Base-by-base conservation (phyloP, 1,139 yeast species). In the Sugiyamaella pinicola region DNA sequence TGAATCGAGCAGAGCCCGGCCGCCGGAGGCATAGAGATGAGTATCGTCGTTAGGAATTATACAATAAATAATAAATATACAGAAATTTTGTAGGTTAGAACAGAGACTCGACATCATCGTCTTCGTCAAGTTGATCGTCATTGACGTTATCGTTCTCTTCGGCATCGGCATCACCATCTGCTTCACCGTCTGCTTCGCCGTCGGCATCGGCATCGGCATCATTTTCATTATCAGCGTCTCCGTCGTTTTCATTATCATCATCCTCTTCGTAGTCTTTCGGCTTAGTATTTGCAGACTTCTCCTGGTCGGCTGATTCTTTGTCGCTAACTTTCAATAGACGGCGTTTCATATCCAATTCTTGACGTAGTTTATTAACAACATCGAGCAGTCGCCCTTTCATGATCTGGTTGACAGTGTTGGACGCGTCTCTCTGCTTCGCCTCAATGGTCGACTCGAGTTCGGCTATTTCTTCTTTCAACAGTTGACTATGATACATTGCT, bases 301-400 rank as follows among this genome's bases (percentile, higher is more conserved):
- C 58, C 26, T 29, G 37, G 17, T 17, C 33, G 17, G 18, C 34
- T 6, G 31, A 13, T 10, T 24, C 47, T 34, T 6, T 68, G 72
- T 40, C 74, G 78, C 29, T 74, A 75, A 2, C 66, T 70, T 72
- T 73, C 62, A 91, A 76, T 64, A 87, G 93, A 55, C 86, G 77
- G 72, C 81, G 82, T 75, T 93, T 93, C 64, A 82, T 78, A 54
- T 90, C 96, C 56, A 91, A 77, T 59, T 95, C 96, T 49, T 85
- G 84, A 69, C 84, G 85, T 63, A 95, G 78, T 55, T 91, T 85
- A 55, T 79, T 80, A 55, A 89, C 86, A 52, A 88, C 89, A 60
- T 87, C 95, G 63, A 85, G 80, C 67, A 90, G 87, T 72, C 97
- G 85, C 71, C 86, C 87, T 67, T 85, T 84, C 82, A 93, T 79